These are phyloP conservation scores for Leptographium galeiforme DNA, from an alignment of 2,329 filamentous ascomycete genomes.

Conservation along the genomic window DNA sequence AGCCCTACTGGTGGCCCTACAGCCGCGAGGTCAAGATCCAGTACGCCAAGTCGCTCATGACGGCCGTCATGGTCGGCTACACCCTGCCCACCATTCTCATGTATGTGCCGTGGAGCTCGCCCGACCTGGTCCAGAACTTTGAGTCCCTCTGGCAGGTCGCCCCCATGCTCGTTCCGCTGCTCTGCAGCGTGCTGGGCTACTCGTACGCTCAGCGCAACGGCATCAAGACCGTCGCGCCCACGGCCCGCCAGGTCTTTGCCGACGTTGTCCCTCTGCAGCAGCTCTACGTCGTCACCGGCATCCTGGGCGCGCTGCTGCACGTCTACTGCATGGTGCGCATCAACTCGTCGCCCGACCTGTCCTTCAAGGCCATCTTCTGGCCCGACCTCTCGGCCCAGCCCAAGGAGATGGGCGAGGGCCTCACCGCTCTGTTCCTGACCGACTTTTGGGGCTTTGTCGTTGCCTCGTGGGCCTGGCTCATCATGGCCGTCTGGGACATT, in stretches of 20 bases:
- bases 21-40: slow-evolving; percentile 3
- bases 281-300: slow-evolving; percentile 1
- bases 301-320: slow-evolving; percentile 1
- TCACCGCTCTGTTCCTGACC: slow-evolving; percentile 1
- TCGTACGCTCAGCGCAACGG: neutral
- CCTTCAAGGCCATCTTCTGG: neutral
- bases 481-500: slow-evolving; percentile 5
- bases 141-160: slow-evolving; percentile 9
- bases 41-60: slow-evolving; percentile 2
- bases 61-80: slow-evolving; percentile 6
- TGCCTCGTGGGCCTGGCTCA: slow-evolving; percentile 1
- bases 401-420: slow-evolving; percentile 4
- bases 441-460: slow-evolving; percentile 4
- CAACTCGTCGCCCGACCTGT: neutral
- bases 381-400: slow-evolving; percentile 1
- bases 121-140: slow-evolving; percentile 4
- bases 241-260: neutral
- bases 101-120: slow-evolving; percentile 3
- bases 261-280: slow-evolving; percentile 2
- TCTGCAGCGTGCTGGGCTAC: slow-evolving; percentile 2
- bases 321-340: neutral
- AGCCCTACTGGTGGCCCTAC: slow-evolving; percentile 6
- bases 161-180: slow-evolving; percentile 6
- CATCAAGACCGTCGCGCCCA: neutral
- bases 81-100: slow-evolving; percentile 9